Base-by-base conservation (phyloP, 108 stramenopile genomes). In the Cyclotella sp. region DNA sequence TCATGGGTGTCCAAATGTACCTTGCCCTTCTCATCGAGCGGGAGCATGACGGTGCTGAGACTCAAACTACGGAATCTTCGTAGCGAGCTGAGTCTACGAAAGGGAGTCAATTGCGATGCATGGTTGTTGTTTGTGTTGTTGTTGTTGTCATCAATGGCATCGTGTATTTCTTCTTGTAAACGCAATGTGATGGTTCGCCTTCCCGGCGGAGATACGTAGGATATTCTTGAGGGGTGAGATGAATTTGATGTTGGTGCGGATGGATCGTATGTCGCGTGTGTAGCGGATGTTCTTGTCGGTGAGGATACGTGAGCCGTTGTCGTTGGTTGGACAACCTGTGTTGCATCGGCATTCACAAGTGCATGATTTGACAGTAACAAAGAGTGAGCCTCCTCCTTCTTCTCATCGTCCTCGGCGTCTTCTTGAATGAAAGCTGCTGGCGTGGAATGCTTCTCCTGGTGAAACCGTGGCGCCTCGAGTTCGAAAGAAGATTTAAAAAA, bases 61-160 rank as follows among this genome's bases (percentile, higher is more conserved):
- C 68, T 79, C 1, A 63, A 22, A 51, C 64, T 79, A 22, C 62
- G 61, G 24, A 78, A 62, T 54, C 51, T 26, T 44, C 61, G 60
- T 22, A 29, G 22, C 14, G 27, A 55, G 1, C 18, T 45, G 9
- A 49, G 26, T 26, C 34, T 55, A 45, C 16, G 18, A 44, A 70
- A 78, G 10, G 68, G 63, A 15, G 69, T 64, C 64, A 21, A 22
- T 71, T 42, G 24, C 19, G 49, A n/a, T 30, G 51, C 24, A 34
- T 41, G 16, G 24, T 52, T 54, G 61, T 22, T 18, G 62, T 18
- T 42, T 42, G 73, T 43, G 21, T n/a, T n/a, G 72, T 41, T 70
- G 67, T 54, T 75, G 72, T 28, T 73, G 63, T 8, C 49, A 24
- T 45, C n/a, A 14, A 7, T 45, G 45, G 9, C 42, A 67, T 47